phyloP scores from a whole-genome alignment of 2,329 filamentous ascomycete genomes.

The Microcera coccophila region DNA sequence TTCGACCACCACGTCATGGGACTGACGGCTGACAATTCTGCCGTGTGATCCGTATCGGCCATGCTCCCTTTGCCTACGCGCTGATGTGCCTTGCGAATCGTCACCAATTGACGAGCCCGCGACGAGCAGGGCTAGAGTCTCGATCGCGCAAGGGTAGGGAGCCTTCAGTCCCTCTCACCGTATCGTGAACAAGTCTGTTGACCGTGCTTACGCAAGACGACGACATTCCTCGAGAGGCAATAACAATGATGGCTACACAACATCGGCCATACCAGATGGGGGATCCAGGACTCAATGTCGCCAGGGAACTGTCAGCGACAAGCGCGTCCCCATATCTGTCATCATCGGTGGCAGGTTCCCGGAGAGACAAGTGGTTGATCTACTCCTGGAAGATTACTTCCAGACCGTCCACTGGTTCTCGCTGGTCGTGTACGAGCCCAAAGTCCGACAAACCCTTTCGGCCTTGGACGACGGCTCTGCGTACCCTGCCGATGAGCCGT shows the following conservation, averaged over 20 bases:
- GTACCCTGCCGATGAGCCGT: constrained; percentile 31
- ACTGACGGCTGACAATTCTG: too few species aligned
- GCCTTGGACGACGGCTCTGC: constrained; percentile 33
- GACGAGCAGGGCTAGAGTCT: too few species aligned
- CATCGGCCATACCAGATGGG: constrained; percentile 9
- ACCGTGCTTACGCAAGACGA: too few species aligned
- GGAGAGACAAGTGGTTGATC: neutral
- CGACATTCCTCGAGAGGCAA: too few species aligned
- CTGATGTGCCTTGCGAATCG: too few species aligned
- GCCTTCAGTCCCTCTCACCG: too few species aligned
- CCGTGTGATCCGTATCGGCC: too few species aligned
- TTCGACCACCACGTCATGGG: too few species aligned
- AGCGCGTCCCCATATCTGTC: constrained; percentile 6
- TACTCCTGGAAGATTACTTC: constrained; percentile 38
- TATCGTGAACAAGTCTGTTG: too few species aligned
- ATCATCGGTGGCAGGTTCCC: constrained; percentile 7
- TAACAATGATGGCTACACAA: constrained; percentile 1
- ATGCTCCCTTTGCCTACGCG: too few species aligned
- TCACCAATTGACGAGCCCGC: too few species aligned
- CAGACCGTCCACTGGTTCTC: constrained; percentile 43
- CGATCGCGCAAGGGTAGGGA: too few species aligned
- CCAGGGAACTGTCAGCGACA: neutral
- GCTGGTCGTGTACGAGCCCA: constrained; percentile 39
- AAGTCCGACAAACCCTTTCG: constrained; percentile 32
- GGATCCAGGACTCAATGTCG: neutral